A percentile compares a stretch with the other conserved stretches of the same genome.
These are phyloP conservation scores for Kalmanozyma brasiliensis DNA, from an alignment of 1,284 basidiomycete species.

Conservation along the genomic window DNA sequence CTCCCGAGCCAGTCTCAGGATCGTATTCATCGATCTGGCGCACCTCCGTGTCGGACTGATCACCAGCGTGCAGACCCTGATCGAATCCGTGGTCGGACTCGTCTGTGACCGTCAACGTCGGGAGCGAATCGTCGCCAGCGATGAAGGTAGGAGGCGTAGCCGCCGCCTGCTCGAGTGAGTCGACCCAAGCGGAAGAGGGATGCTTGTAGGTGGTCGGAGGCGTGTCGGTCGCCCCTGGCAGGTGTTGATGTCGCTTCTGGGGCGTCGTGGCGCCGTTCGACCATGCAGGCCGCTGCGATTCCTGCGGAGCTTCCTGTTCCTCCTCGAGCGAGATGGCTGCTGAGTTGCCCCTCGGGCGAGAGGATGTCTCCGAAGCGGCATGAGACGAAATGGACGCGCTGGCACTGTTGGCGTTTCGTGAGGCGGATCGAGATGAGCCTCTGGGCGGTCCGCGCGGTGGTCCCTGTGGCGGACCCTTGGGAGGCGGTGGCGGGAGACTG, in stretches of 20 bases:
- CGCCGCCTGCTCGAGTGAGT: slow-evolving; percentile 43
- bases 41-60: slow-evolving; percentile 5
- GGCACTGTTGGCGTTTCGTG: slow-evolving; percentile 26
- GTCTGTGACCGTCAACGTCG: slow-evolving; percentile 42
- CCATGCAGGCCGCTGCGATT: slow-evolving; percentile 3
- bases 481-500: slow-evolving; percentile 17
- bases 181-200: slow-evolving; percentile 33
- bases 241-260: slow-evolving; percentile 5
- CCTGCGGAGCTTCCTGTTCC: slow-evolving; percentile 24
- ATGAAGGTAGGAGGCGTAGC: slow-evolving; percentile 32
- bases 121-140: slow-evolving; percentile 27
- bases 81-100: slow-evolving; percentile 23
- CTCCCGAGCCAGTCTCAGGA: slow-evolving; percentile 1
- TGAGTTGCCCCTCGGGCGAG: not conserved
- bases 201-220: slow-evolving; percentile 29
- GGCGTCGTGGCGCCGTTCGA: slow-evolving; percentile 8
- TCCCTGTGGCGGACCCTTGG: slow-evolving; percentile 19
- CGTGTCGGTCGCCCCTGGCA: slow-evolving; percentile 19
- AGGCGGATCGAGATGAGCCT: slow-evolving; percentile 35
- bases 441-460: slow-evolving; percentile 46
- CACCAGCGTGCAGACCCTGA: not conserved
- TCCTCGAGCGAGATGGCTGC: slow-evolving; percentile 35
- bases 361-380: slow-evolving; percentile 3
- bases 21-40: slow-evolving; percentile 1
- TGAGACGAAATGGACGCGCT: slow-evolving; percentile 8